Percentiles rank a stretch among this genome's conserved stretches.
phyloP scores from a whole-genome alignment of 352 stramenopile genomes.

The Globisporangium acanthophoron region DNA sequence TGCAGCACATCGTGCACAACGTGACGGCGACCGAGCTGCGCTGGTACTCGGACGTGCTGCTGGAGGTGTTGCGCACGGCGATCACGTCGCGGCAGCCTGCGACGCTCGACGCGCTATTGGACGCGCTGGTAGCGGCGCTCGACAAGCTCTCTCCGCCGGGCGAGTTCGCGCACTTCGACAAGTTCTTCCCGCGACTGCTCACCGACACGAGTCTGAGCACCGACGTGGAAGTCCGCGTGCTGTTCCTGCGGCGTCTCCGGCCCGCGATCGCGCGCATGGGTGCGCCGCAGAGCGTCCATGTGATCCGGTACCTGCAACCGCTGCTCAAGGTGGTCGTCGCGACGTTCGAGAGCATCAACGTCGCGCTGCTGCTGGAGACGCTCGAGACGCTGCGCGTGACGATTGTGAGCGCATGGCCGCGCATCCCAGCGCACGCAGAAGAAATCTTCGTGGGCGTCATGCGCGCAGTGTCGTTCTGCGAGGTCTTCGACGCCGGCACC shows the following conservation, averaged over 20 bases:
- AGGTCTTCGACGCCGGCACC: conserved; percentile 40
- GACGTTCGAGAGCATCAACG: conserved; percentile 62
- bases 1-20: conserved; percentile 56
- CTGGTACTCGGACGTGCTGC: conserved; percentile 74
- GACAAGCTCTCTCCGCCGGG: conserved; percentile 53
- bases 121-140: conserved; percentile 48
- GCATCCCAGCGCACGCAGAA: conserved; percentile 61
- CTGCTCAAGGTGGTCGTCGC: conserved; percentile 70
- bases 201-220: conserved; percentile 54
- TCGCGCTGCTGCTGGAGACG: conserved; percentile 38
- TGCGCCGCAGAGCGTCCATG: conserved; percentile 57
- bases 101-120: conserved; percentile 54
- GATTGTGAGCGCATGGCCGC: conserved; percentile 57
- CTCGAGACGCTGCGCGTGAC: conserved; percentile 53
- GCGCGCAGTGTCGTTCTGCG: conserved; percentile 59
- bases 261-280: conserved; percentile 42
- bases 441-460: conserved; percentile 65
- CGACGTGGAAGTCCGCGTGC: conserved; percentile 43
- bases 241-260: conserved; percentile 56
- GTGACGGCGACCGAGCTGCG: conserved; percentile 70
- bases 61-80: conserved; percentile 62
- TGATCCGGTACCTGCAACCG: conserved; percentile 73
- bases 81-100: conserved; percentile 52
- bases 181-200: conserved; percentile 59
- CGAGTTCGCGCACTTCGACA: conserved; percentile 62